Base-by-base conservation (phyloP, 148 eudicot species). In the Silene conica region DNA sequence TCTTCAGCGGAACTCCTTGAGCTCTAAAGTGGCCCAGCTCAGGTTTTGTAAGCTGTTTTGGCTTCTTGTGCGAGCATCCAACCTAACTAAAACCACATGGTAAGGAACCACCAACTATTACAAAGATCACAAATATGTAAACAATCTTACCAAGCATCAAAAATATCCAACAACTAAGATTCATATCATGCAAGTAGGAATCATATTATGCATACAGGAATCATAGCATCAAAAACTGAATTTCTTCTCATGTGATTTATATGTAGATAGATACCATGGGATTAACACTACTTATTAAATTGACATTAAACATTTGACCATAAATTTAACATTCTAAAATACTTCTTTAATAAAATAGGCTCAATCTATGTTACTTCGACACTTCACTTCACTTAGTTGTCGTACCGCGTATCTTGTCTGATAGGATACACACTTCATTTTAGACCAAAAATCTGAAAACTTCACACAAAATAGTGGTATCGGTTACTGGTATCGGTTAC, bases 21-120 rank as follows among this genome's bases (percentile, higher is more conserved):
- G 99, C 97, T 85, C 97, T 87, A 80, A 92, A 95, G 86, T 95
- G 99, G 28, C 99, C 99, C 72, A 95, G 86, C 81, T 92, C 97
- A 3, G 99, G 97, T 70, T 90, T 87, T 7, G 89, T 88, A 83
- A 95, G 83, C 79, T 95, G 97, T 71, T 95, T 92, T 52, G 85
- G 92, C 85, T 95, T 95, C 79, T 92, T 95, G 62, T 95, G 98
- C 50, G 90, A 89, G 74, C 97, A 92, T 50, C 98, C 98, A 86
- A 95, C 77, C 97, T 94, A 77, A 74, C 74, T 78, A 83, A 63
- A 82, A 73, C 80, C 85, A 83, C 52, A 77, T 74, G 68, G 18
- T 26, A 77, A 74, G 43, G 73, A 73, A 21, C 74, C 70, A 60
- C 66, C 52, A 72, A 84, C 76, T 79, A 69, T 82, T 76, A 79